Evolutionary conservation across 306 rosid genomes (phyloP), one percentile per base, ranked within the genome.

Genomic region (Citrullus mucosospermus): DNA sequence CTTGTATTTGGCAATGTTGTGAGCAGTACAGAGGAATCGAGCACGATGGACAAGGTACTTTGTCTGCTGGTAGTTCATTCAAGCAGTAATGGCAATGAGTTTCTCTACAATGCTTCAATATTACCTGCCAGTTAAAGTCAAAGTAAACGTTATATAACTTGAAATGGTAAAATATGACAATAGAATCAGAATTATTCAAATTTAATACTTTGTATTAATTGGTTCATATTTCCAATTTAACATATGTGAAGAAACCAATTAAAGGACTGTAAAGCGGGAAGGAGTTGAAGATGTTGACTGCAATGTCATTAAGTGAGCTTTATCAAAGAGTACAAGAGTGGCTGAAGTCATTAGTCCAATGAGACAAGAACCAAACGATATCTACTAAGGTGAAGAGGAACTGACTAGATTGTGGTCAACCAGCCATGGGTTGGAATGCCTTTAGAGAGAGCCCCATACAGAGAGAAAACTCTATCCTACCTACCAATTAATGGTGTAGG

Each of bases 11-110:
- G 82, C 98, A 93, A 61, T 57, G 80, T 79, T 78, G 81, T 75
- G 98, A 91, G 84, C 98, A 93, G 80, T 91, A 93, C 80, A 85
- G 75, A 44, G 98, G 91, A 83, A 86, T 86, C 48, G 97, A 90
- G 83, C 98, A 93, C 17, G 92, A 90, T 72, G 79, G 74, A 89
- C 98, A 93, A 36, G 98, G 90, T 79, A 93, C 91, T 77, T 78
- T 86, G 85, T 93, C 96, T 18, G 79, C 86, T 67, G 98, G 96
- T 62, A 93, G 92, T 79, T 93, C 96, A 85, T 91, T 89, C 85
- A 93, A 80, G 87, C 98, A 91, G 87, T 85, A 88, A 82, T 91
- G 98, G 80, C 98, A 93, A 89, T 90, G 96, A 61, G 92, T 91
- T 81, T 90, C 97, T 57, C 96, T 90, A 69, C 89, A 90, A 78